Conservation (phyloP, 805 yeast species). For the Metschnikowia aberdeeniae region DNA sequence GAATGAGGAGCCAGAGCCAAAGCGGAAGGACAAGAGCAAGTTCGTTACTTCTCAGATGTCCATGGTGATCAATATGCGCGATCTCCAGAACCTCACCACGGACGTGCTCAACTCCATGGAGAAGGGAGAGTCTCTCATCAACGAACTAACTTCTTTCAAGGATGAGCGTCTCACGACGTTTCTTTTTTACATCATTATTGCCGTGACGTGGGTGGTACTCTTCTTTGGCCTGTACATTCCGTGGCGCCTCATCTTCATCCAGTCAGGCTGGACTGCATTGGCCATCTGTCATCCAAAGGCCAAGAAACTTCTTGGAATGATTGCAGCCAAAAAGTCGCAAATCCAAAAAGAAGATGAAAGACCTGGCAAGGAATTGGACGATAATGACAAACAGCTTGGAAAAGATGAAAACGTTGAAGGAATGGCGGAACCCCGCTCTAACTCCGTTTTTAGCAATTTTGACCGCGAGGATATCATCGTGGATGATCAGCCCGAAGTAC, state of each 20-base stretch:
- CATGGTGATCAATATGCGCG: slow-evolving; percentile 62
- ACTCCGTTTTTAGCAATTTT: slow-evolving; percentile 22
- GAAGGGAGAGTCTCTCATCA: slow-evolving; percentile 49
- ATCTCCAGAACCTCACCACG: slow-evolving; percentile 63
- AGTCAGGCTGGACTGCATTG: slow-evolving; percentile 53
- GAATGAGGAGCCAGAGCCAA: neutral
- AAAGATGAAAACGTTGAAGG: neutral
- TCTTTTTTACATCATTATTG: slow-evolving; percentile 39
- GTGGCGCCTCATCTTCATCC: slow-evolving; percentile 57
- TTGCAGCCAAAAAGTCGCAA: slow-evolving; percentile 25
- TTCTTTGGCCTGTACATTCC: slow-evolving; percentile 53
- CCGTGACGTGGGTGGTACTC: slow-evolving; percentile 33
- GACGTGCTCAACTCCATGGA: slow-evolving; percentile 49
- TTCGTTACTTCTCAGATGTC: slow-evolving; percentile 35
- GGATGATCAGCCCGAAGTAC: slow-evolving; percentile 60
- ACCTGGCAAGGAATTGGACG: neutral
- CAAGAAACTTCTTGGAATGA: slow-evolving; percentile 25
- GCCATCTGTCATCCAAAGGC: slow-evolving; percentile 57
- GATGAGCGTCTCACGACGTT: slow-evolving; percentile 67
- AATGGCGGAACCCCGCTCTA: neutral
- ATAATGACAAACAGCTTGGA: neutral
- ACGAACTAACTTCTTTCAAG: slow-evolving; percentile 63
- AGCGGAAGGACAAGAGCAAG: slow-evolving; percentile 16
- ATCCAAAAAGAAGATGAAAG: slow-evolving; percentile 13
- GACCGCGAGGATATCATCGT: slow-evolving; percentile 54